Conservation (phyloP, 2,329 filamentous ascomycete species). For the Nothopassalora personata region DNA sequence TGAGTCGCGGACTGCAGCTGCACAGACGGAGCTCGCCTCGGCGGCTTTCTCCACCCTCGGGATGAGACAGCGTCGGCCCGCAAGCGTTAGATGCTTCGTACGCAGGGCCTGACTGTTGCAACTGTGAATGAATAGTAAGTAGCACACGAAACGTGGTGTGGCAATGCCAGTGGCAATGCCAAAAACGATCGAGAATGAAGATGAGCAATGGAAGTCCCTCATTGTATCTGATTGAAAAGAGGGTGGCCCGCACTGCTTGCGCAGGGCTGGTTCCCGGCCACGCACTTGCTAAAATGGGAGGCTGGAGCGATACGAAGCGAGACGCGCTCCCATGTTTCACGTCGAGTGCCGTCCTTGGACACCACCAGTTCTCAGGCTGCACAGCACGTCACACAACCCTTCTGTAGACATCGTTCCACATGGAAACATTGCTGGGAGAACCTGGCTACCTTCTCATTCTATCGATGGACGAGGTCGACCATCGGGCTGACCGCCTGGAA, state of each 20-base stretch:
- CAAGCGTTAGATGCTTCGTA: background rate
- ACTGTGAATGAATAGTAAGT: background rate
- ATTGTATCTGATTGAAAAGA: background rate
- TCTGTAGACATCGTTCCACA: background rate
- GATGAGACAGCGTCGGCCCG: background rate
- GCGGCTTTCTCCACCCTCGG: background rate
- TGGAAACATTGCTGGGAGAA: background rate
- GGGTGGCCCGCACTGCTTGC: background rate
- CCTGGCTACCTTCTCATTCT: background rate
- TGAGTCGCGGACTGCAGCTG: background rate
- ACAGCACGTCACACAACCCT: background rate
- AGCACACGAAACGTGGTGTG: background rate
- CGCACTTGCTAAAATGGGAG: background rate
- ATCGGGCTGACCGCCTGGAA: background rate
- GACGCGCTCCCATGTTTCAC: background rate
- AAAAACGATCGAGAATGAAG: background rate
- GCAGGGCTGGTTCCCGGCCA: background rate
- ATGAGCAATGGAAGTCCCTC: background rate
- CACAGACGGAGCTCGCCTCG: background rate
- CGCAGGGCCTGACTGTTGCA: background rate
- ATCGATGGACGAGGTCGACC: background rate
- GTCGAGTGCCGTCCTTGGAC: background rate
- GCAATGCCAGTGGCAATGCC: background rate
- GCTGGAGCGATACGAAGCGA: background rate
- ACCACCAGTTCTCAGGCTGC: background rate